Evolutionary conservation across 345 rosid genomes (phyloP).

Genomic region (Acer saccharum): DNA sequence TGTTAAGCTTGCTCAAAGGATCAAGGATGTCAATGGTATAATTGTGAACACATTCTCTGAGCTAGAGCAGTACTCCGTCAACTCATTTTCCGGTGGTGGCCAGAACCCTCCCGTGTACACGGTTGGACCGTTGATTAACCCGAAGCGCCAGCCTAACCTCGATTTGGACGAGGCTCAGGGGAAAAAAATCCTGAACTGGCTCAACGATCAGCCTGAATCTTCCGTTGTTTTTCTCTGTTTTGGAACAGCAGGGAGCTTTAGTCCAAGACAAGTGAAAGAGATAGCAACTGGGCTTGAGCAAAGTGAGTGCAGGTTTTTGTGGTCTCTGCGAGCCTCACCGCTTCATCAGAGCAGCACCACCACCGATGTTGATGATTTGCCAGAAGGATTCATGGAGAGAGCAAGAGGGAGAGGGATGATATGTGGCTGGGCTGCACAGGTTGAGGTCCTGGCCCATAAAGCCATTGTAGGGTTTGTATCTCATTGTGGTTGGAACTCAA

Average conservation of each 20-base stretch:
- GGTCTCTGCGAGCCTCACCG: no score
- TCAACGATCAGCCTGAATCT: no score
- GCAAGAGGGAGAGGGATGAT: constrained; percentile 20
- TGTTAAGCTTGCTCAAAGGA: constrained; percentile 37
- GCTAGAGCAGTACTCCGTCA: constrained; percentile 37
- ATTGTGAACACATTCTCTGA: constrained; percentile 43
- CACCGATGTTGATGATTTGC: neutral
- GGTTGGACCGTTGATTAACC: constrained; percentile 47
- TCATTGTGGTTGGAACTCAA: constrained; percentile 58
- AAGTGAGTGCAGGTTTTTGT: no score
- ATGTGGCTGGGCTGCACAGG: constrained; percentile 48
- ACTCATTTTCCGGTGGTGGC: constrained; percentile 22
- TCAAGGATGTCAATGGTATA: constrained; percentile 39
- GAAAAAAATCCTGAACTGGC: neutral
- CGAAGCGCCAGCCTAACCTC: constrained; percentile 8
- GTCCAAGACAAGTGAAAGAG: no score
- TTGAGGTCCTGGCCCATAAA: constrained; percentile 34
- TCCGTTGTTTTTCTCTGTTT: no score
- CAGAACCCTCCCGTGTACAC: constrained; percentile 40
- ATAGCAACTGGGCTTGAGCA: no score
- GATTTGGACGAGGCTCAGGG: no score
- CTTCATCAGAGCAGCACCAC: neutral
- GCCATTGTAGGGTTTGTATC: constrained; percentile 47
- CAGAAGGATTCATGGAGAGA: constrained; percentile 31
- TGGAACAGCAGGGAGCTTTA: no score